Evolutionary conservation across 768 basidiomycete genomes (phyloP).

Genomic region (Paxillus rubicundulus): DNA sequence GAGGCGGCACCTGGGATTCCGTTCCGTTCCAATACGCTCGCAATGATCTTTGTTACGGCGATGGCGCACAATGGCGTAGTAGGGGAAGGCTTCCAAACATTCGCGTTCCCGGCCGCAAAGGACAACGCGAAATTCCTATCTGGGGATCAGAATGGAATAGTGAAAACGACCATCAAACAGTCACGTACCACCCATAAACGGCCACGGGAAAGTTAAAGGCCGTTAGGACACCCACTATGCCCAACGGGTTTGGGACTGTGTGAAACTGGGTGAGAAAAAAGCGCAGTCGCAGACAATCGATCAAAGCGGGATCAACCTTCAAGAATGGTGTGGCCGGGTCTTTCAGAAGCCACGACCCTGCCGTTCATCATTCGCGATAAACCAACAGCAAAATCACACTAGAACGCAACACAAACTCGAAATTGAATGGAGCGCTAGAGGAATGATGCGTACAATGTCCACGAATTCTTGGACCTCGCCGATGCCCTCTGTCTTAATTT

Average conservation of each 20-base stretch:
- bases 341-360: slow-evolving; percentile 80
- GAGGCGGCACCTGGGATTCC: slow-evolving; percentile 83
- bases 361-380: slow-evolving; percentile 95
- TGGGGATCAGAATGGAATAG: slow-evolving; percentile 10
- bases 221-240: slow-evolving; percentile 70
- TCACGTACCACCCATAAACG: slow-evolving; percentile 79
- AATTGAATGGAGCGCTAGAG: neutral
- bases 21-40: slow-evolving; percentile 77
- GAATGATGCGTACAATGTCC: slow-evolving; percentile 68
- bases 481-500: slow-evolving; percentile 85
- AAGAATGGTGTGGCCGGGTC: slow-evolving; percentile 86
- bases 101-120: slow-evolving; percentile 87
- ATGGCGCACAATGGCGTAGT: slow-evolving; percentile 89
- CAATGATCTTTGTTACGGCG: slow-evolving; percentile 83
- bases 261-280: slow-evolving; percentile 14
- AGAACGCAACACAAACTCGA: slow-evolving; percentile 8
- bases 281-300: neutral
- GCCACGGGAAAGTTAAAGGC: slow-evolving; percentile 98
- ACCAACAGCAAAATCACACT: slow-evolving; percentile 96
- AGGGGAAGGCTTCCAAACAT: slow-evolving; percentile 93
- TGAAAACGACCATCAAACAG: neutral
- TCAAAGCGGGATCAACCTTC: slow-evolving; percentile 54
- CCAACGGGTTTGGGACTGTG: slow-evolving; percentile 87
- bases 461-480: slow-evolving; percentile 96
- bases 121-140: slow-evolving; percentile 87